These are phyloP conservation scores for Curvularia eragrostidis DNA, from an alignment of 2,329 filamentous ascomycete genomes.

Conservation along the genomic window DNA sequence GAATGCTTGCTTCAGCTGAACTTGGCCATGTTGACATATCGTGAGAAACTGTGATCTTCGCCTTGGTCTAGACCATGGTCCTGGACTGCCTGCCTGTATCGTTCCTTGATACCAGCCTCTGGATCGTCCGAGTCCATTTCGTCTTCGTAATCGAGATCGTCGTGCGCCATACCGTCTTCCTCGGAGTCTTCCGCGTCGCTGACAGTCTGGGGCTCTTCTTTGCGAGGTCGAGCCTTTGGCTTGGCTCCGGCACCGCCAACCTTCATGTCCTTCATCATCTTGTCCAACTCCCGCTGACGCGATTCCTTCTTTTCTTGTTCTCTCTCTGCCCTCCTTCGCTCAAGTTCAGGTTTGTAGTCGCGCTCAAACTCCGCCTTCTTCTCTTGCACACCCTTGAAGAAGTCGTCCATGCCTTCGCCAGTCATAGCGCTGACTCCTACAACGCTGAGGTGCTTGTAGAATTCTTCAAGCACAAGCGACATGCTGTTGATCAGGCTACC, in stretches of 20 bases:
- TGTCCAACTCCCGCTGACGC: conserved; percentile 82
- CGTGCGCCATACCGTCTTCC: conserved; percentile 61
- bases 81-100: conserved; percentile 78
- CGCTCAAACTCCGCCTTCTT: conserved; percentile 88
- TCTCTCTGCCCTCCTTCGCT: conserved; percentile 75
- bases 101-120: conserved; percentile 69
- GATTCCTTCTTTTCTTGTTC: conserved; percentile 75
- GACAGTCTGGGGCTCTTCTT: conserved; percentile 58
- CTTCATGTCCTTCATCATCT: conserved; percentile 93
- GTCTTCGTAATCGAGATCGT: conserved; percentile 58
- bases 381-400: conserved; percentile 85
- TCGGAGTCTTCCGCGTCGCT: conserved; percentile 60
- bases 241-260: conserved; percentile 52
- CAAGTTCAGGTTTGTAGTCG: conserved; percentile 92
- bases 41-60: conserved; percentile 60
- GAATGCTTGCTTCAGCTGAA: conserved; percentile 35
- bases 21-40: conserved; percentile 54
- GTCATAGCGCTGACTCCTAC: conserved; percentile 94
- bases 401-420: conserved; percentile 88
- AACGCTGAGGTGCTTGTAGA: conserved; percentile 91
- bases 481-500: conserved; percentile 94
- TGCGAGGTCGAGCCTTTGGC: conserved; percentile 45
- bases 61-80: conserved; percentile 53
- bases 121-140: conserved; percentile 65
- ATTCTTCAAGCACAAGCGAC: conserved; percentile 96